Conservation (phyloP, 192 early-diverging fungal species). For the Linnemannia schmuckeri region DNA sequence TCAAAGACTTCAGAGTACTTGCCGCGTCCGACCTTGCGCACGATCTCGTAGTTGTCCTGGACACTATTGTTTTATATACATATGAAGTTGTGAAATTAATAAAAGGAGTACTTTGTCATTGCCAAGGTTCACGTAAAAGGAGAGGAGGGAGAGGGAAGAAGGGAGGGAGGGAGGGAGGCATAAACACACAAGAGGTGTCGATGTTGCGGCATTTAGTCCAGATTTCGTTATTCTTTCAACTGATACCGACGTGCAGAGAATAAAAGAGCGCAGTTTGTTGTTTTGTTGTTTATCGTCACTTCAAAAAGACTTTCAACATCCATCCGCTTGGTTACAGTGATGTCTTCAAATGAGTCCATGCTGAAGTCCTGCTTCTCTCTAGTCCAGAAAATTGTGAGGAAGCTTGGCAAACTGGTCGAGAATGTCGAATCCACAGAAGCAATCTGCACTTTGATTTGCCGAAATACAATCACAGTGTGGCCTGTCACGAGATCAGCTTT, state of each 20-base stretch:
- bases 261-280: slow-evolving; percentile 7
- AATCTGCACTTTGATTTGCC: not conserved
- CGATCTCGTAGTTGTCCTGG: slow-evolving; percentile 98
- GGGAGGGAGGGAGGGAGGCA: not conserved
- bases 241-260: not conserved
- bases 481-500: slow-evolving; percentile 10
- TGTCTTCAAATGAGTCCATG: not conserved
- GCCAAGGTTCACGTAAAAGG: not conserved
- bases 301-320: not conserved
- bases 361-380: not conserved
- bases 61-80: slow-evolving; percentile 57
- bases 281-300: not conserved
- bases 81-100: not conserved
- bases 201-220: slow-evolving; percentile 26
- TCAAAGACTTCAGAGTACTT: slow-evolving; percentile 99
- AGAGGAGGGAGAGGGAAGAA: not conserved
- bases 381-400: not conserved
- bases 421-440: not conserved
- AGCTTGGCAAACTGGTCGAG: not conserved
- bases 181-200: not conserved
- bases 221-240: slow-evolving; percentile 5
- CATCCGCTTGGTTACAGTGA: not conserved
- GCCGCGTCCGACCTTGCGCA: slow-evolving; percentile 97
- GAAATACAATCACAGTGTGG: not conserved
- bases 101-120: not conserved